Base-by-base conservation (phyloP, 2,329 filamentous ascomycete genomes). In the Ophiostoma sp. region DNA sequence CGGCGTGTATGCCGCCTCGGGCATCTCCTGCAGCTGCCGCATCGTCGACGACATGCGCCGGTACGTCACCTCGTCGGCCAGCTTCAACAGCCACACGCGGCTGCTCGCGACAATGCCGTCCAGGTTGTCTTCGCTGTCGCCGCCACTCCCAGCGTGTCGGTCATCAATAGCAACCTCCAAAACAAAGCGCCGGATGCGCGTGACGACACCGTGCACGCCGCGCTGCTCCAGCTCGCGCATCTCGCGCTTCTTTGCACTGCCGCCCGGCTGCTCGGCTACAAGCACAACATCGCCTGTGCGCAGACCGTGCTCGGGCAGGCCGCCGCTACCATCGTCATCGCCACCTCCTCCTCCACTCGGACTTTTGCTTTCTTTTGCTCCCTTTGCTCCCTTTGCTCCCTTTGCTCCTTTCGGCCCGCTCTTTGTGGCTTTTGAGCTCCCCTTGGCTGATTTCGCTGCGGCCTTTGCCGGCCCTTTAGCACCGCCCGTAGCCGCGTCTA, bases 271-370 rank as follows among this genome's bases (percentile, higher is more conserved):
- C 79, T 93, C 91, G 65, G 88, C 85, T 52, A 94, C 85, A 1
- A 90, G 83, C 31, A 94, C 90, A 72, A 95, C 91, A 78, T 95
- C 92, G 1, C 92, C 92, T 0, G 87, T 85, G 1, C 91, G 84
- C 68, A 95, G 81, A 35, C 90, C 91, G 81, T 94, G 91, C 77
- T 92, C 89, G 0, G 89, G 89, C 27, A 94, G 81, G 73, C 88
- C 86, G 79, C 27, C 76, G 70, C 74, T 73, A 4, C 13, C 35
- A 4, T 20, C 35, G 39, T 66, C 68, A 7, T 48, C 17, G 1
- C 44, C 44, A n/a, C 44, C 44, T 48, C 44, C 44, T n/a, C 41
- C 41, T 6, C 41, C 15, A 48, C 35, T 10, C 10, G 2, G 2
- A 23, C 11, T 23, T 23, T 10, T 20, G 15, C n/a, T 31, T 31